Base-by-base conservation (phyloP, 2,329 filamentous ascomycete species). In the Pyricularia sp. region DNA sequence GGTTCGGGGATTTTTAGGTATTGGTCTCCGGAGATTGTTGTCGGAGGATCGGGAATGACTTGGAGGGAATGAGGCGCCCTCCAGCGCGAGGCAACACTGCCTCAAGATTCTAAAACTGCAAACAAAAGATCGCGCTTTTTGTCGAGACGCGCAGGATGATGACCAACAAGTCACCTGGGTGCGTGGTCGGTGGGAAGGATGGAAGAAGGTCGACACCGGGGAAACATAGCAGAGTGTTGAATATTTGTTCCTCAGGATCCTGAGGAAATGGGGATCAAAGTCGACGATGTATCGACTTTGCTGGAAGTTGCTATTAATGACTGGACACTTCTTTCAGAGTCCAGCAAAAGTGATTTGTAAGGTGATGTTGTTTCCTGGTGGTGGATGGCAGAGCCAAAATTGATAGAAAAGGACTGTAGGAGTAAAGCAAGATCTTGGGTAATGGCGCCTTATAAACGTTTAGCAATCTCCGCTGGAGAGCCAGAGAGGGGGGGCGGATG, bases 131-230 rank as follows among this genome's bases (percentile, higher is more conserved):
- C 77, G 81, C 80, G 81, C 79, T 78, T 50, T 78, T 77, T 80
- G 78, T 81, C 81, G 82, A 78, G 78, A 79, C 80, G 79, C 81
- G 76, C 75, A 74, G 78, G 79, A 63, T 78, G 79, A 81, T 76
- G 28, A 23, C 25, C 9, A 61, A 77, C 81, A 80, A 78, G 84
- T 87, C 85, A 87, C 85, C 85, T 85, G 14, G 84, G 83, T 85
- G 85, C 86, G 81, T 84, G 82, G 81, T 86, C 83, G 84, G 83
- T 83, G 77, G 83, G 83, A 82, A 82, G 83, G 82, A 81, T 83
- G 79, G 82, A 84, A 78, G 80, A 81, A 78, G 79, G 80, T 76
- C 80, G 80, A 83, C 79, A 83, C 83, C 80, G 81, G 79, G 82
- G 81, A 78, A 84, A 87, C 85, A 87, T 87, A 80, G 81, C 81